Percentiles rank a stretch among this genome's conserved stretches.
Conservation (phyloP, 495 filamentous ascomycete species). For the Penicillium salamii region DNA sequence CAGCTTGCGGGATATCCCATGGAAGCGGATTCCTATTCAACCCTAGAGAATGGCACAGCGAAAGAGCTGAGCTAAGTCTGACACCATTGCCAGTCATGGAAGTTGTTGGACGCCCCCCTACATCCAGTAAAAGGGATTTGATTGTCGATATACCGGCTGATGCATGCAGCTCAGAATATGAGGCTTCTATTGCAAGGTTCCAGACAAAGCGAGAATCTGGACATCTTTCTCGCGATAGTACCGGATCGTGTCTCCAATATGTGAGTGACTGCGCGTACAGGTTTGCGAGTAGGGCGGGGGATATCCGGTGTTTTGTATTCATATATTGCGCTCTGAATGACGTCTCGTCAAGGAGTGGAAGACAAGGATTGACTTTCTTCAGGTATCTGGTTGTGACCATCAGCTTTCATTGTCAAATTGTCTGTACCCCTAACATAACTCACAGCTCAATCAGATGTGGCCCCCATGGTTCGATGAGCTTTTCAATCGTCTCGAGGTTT, state of each 20-base stretch:
- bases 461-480: constrained; percentile 13
- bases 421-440: neutral
- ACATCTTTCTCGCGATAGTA: constrained; percentile 5
- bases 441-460: constrained; percentile 4
- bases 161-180: constrained; percentile 6
- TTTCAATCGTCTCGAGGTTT: constrained; percentile 13
- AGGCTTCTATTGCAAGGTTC: constrained; percentile 9
- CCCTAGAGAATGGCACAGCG: constrained; percentile 10
- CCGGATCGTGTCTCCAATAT: constrained; percentile 6
- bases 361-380: constrained; percentile 9
- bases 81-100: constrained; percentile 15
- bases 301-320: constrained; percentile 11
- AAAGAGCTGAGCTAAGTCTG: constrained; percentile 6
- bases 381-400: constrained; percentile 2
- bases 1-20: constrained; percentile 11
- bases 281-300: constrained; percentile 8
- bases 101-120: constrained; percentile 10
- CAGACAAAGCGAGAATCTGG: constrained; percentile 12
- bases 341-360: constrained; percentile 6
- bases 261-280: constrained; percentile 9
- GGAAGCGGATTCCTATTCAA: constrained; percentile 11
- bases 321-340: constrained; percentile 8
- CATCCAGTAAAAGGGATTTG: constrained; percentile 9
- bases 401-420: constrained; percentile 2
- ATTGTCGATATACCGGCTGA: constrained; percentile 13